Conservation (phyloP, 495 filamentous ascomycete genomes). For the Hypoxylon lienhwacheense region DNA sequence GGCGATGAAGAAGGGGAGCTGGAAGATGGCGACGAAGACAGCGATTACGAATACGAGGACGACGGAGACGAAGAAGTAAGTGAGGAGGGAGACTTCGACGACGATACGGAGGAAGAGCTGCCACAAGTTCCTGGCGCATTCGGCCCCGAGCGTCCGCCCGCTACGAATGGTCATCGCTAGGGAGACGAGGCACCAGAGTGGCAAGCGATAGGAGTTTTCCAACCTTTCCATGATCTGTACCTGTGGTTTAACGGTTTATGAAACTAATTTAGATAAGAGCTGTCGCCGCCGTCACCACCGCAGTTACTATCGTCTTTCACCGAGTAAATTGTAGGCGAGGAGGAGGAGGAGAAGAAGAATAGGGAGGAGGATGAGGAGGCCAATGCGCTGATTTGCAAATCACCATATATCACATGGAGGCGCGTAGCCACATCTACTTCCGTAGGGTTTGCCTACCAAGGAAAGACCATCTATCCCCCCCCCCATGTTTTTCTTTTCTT, state of each 20-base stretch:
- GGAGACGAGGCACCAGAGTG: slow-evolving; percentile 25
- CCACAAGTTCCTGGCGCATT: slow-evolving; percentile 37
- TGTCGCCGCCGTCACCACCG: too few species aligned
- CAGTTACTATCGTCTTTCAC: not conserved
- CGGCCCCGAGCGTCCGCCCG: slow-evolving; percentile 42
- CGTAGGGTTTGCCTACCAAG: not conserved
- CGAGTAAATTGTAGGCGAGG: too few species aligned
- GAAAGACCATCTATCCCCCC: not conserved
- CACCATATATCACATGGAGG: too few species aligned
- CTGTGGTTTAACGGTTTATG: slow-evolving; percentile 13
- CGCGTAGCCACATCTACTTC: not conserved
- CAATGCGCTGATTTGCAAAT: too few species aligned
- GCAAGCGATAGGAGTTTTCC: slow-evolving; percentile 13
- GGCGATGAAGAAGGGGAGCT: slow-evolving; percentile 69
- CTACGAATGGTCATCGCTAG: slow-evolving; percentile 44
- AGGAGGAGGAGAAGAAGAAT: too few species aligned
- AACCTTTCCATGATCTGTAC: slow-evolving; percentile 11
- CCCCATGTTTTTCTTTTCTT: too few species aligned
- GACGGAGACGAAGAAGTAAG: slow-evolving; percentile 56
- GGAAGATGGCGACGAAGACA: slow-evolving; percentile 75
- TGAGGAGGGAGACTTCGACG: slow-evolving; percentile 46
- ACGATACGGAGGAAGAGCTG: slow-evolving; percentile 44
- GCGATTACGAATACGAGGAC: slow-evolving; percentile 55
- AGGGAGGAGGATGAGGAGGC: too few species aligned
- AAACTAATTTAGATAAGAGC: too few species aligned